Base-by-base conservation (phyloP, 257 asterid genomes). In the Misopates orontium region DNA sequence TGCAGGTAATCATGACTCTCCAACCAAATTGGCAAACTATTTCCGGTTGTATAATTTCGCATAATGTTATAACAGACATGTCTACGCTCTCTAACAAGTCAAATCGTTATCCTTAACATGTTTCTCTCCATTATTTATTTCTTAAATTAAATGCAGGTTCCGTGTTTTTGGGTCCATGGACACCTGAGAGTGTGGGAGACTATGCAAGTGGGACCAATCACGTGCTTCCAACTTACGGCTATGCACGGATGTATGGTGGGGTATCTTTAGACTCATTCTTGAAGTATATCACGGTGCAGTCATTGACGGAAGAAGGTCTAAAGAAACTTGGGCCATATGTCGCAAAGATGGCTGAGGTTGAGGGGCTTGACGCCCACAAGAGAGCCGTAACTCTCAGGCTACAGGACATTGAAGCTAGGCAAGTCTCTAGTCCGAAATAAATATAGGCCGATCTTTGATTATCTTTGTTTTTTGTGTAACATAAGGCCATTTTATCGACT, bases 301-400 rank as follows among this genome's bases (percentile, higher is more conserved):
- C 96, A 23, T 74, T 92, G 79, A 92, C 98, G 8, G 91, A 89
- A 65, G 97, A 84, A 71, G 98, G 98, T 56, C 72, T 92, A 25
- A 85, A 49, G 82, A 90, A 84, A 45, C 95, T 93, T 0, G 98
- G 98, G 41, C 99, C 97, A 22, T 80, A 83, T 54, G 99, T 93
- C n/a, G 96, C 82, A 31, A 83, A 83, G 36, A 90, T 90, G 99
- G 97, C 99, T 52, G 90, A 83, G 74, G 80, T 88, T 5, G 99
- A 90, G 86, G 99, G 96, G 42, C 78, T 94, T 66, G 97, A 94
- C 42, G 99, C 99, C 22, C 99, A 94, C 82, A 94, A 85, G 85
- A 84, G 97, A 78, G 96, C 97, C 5, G 97, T 94, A 17, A 94
- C 89, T 44, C 90, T 90, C 70, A 81, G 97, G 66, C 82, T 90